phyloP scores from a whole-genome alignment of 768 basidiomycete genomes.

The Baorangia bicolor region DNA sequence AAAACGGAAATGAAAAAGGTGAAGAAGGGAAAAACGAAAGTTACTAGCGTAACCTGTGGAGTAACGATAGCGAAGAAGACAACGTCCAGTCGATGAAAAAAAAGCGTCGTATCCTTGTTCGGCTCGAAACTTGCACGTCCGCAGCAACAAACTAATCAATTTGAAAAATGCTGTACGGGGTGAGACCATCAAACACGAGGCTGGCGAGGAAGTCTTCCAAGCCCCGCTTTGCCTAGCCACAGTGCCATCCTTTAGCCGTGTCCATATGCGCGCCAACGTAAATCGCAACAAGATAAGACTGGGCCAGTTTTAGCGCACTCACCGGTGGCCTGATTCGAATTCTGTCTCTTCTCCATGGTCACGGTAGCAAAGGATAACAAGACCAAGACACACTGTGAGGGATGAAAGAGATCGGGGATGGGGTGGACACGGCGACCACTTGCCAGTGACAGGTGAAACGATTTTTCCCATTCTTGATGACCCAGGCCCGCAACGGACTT shows the following conservation, averaged over 20 bases:
- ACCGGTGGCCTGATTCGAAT: neutral
- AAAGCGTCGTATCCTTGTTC: neutral
- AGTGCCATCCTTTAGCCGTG: neutral
- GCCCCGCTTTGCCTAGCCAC: too few species aligned
- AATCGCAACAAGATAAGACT: neutral
- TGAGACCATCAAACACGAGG: slow-evolving; percentile 6
- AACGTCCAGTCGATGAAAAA: neutral
- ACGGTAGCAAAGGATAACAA: neutral
- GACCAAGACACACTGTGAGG: neutral
- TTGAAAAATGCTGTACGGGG: slow-evolving; percentile 6
- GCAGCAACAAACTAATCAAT: neutral
- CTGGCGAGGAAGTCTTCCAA: neutral
- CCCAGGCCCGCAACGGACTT: neutral
- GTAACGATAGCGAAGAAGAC: neutral
- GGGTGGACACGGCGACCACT: neutral
- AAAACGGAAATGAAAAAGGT: neutral
- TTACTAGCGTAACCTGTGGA: neutral
- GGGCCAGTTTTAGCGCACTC: neutral
- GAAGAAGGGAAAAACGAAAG: neutral
- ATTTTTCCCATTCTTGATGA: neutral
- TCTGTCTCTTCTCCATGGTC: neutral
- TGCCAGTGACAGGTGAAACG: neutral
- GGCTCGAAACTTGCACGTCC: neutral
- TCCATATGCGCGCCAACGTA: neutral
- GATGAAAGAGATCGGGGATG: neutral